A percentile compares a stretch with the other conserved stretches of the same genome.
Conservation (phyloP, 139 green algal species). For the Haematococcus sp. region DNA sequence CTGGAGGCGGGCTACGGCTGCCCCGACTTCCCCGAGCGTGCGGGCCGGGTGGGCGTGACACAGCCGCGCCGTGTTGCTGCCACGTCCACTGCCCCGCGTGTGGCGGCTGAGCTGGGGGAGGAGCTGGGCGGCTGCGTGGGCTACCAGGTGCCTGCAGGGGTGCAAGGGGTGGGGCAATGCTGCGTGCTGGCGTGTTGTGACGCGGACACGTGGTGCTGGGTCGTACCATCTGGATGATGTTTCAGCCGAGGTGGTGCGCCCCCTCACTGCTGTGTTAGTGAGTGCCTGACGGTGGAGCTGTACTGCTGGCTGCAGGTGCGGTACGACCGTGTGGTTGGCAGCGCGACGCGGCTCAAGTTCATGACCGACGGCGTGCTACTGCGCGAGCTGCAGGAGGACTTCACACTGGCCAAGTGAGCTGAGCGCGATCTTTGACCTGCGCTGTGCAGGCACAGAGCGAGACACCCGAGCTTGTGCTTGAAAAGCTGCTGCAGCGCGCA, state of each 20-base stretch:
- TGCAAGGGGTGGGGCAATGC: too few relatives aligned
- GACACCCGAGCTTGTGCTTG: too few relatives aligned
- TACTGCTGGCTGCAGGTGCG: conserved; percentile 83
- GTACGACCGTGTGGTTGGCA: conserved; percentile 70
- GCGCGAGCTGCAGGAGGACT: conserved; percentile 67
- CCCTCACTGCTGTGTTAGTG: too few relatives aligned
- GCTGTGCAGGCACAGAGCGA: too few relatives aligned
- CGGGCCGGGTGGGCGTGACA: conserved; percentile 66
- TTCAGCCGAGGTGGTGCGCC: too few relatives aligned
- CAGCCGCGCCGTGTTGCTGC: conserved; percentile 92
- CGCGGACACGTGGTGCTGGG: too few relatives aligned
- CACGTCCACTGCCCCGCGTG: conserved; percentile 71
- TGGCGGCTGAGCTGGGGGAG: conserved; percentile 81
- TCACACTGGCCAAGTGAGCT: conserved; percentile 16
- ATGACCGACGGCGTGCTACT: conserved; percentile 97
- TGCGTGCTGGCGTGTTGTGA: too few relatives aligned
- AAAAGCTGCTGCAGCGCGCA: too few relatives aligned
- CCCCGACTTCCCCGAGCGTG: conserved; percentile 60
- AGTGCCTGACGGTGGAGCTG: too few relatives aligned
- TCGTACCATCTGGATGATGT: too few relatives aligned
- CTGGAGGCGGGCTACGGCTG: conserved; percentile 90
- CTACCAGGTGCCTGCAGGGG: conserved; percentile 73
- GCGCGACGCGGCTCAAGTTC: conserved; percentile 79
- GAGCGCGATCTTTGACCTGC: conserved; percentile 5
- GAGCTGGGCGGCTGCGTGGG: conserved; percentile 76